phyloP scores from a whole-genome alignment of 1,284 basidiomycete species.

The Pseudozyma thailandica region DNA sequence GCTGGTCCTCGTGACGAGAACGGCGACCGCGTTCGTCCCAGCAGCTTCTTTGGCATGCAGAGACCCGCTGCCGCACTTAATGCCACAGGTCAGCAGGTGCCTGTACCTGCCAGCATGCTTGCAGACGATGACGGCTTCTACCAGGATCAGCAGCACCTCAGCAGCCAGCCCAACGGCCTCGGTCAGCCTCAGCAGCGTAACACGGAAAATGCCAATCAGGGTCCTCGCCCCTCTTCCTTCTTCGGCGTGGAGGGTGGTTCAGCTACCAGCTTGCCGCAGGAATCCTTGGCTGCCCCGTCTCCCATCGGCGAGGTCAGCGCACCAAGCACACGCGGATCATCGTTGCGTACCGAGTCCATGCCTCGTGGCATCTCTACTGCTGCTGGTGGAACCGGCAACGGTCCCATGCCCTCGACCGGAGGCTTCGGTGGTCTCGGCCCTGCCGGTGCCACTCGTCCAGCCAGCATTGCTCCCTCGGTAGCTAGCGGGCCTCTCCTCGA shows the following conservation, averaged over 20 bases:
- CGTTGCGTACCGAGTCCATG: conserved; percentile 29
- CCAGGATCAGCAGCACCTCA: conserved; percentile 33
- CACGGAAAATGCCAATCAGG: conserved; percentile 13
- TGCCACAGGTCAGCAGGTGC: conserved; percentile 40
- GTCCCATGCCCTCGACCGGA: conserved; percentile 41
- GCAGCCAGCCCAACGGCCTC: conserved; percentile 19
- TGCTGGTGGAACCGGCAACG: conserved; percentile 56
- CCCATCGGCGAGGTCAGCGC: conserved; percentile 16
- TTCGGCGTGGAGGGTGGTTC: conserved; percentile 38
- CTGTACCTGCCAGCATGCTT: conserved; percentile 35
- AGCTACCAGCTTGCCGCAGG: conserved; percentile 17
- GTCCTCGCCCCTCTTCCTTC: conserved; percentile 49
- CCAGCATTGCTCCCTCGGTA: conserved; percentile 57
- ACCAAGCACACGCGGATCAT: conserved; percentile 18
- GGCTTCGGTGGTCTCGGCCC: conserved; percentile 46
- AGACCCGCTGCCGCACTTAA: conserved; percentile 45
- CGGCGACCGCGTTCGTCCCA: conserved; percentile 31
- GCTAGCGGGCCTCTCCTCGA: conserved; percentile 74
- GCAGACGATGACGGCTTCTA: conserved; percentile 39
- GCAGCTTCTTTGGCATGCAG: conserved; percentile 61
- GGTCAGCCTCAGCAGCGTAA: conserved; percentile 26
- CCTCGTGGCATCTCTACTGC: conserved; percentile 52
- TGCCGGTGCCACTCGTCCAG: conserved; percentile 50
- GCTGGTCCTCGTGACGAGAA: conserved; percentile 22
- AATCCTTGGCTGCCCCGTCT: conserved; percentile 3